Evolutionary conservation across 1,284 basidiomycete species (phyloP).

Genomic region (Xerocomus nothofagi): DNA sequence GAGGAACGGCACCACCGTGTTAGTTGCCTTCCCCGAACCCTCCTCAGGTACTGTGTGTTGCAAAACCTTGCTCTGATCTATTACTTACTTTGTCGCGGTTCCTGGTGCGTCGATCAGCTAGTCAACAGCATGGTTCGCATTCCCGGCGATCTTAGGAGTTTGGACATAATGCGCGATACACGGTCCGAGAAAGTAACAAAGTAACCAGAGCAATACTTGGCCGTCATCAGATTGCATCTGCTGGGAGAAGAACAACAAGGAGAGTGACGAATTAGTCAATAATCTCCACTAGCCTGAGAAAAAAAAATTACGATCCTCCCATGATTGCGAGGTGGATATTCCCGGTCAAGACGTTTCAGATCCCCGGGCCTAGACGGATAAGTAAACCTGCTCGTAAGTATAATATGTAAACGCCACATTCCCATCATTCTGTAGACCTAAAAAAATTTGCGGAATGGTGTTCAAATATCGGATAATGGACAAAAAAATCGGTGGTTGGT

Average conservation of each 20-base stretch:
- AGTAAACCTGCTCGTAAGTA: neutral
- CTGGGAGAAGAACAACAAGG: neutral
- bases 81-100: neutral
- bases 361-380: no score
- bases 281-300: neutral
- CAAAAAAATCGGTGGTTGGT: neutral
- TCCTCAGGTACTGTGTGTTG: neutral
- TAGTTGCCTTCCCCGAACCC: neutral
- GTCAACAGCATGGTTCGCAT: neutral
- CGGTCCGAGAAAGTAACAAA: neutral
- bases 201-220: conserved; percentile 1
- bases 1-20: neutral
- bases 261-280: conserved; percentile 2
- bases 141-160: neutral
- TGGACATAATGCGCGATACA: conserved; percentile 1
- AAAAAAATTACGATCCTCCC: neutral
- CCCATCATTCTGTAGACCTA: neutral
- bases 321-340: neutral
- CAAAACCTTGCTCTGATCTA: neutral
- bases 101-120: conserved; percentile 1
- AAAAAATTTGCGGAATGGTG: neutral
- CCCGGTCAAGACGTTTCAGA: conserved; percentile 13
- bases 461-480: neutral
- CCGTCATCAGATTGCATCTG: conserved; percentile 8
- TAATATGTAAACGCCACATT: neutral